Percentiles rank a stretch among this genome's conserved stretches.
Evolutionary conservation across 1,139 yeast species (phyloP).

Genomic region (Yamadazyma taylorii): DNA sequence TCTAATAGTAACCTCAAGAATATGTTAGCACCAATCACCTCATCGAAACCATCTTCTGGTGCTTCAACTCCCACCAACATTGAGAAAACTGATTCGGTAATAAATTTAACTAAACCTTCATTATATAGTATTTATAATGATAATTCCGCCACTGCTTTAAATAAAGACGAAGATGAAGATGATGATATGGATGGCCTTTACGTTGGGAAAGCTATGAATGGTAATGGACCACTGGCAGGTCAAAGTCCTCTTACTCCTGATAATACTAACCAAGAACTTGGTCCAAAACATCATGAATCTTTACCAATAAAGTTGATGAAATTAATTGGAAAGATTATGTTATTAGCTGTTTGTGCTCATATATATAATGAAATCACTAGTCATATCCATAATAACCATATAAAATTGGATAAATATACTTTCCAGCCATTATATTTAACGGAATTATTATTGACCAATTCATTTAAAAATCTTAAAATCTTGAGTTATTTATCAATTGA

Average conservation of each 20-base stretch:
- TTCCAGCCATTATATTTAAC: constrained; percentile 37
- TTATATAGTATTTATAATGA: constrained; percentile 51
- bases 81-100: constrained; percentile 43
- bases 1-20: constrained; percentile 11
- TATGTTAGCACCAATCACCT: not conserved
- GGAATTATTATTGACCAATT: constrained; percentile 31
- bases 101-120: constrained; percentile 50
- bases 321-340: constrained; percentile 23
- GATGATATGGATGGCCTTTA: constrained; percentile 7
- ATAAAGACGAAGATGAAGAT: constrained; percentile 32
- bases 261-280: not conserved
- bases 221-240: constrained; percentile 5
- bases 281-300: constrained; percentile 12
- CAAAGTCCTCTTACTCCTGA: constrained; percentile 2
- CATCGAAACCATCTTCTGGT: constrained; percentile 12
- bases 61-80: constrained; percentile 21
- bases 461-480: constrained; percentile 32
- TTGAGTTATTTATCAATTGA: constrained; percentile 11
- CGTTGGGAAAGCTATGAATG: not conserved
- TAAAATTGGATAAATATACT: constrained; percentile 30
- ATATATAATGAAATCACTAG: constrained; percentile 51
- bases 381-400: constrained; percentile 52
- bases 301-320: constrained; percentile 6
- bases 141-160: constrained; percentile 32
- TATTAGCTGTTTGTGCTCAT: constrained; percentile 47